Evolutionary conservation across 257 asterid species (phyloP), one percentile per base, ranked within the genome.

Genomic region (Henckelia pumila): DNA sequence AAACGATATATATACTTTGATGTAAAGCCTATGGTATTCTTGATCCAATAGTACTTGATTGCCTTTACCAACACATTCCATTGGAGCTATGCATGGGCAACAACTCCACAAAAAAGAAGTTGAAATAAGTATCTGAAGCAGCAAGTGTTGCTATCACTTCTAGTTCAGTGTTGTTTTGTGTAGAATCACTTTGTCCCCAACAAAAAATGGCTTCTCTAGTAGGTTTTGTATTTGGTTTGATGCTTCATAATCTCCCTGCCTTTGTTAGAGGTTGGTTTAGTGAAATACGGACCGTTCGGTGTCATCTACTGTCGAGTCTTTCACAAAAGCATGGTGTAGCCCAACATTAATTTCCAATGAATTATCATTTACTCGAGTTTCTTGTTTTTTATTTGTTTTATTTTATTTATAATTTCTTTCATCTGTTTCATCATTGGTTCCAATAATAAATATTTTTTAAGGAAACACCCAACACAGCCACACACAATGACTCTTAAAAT

Each of bases 291-390:
- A 91, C 70, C 99, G 99, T 55, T 87, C 96, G 2, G 79, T 77
- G 30, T 89, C 92, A 59, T 85, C 96, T 75, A 76, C 92, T 66
- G 78, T 94, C 65, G 99, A 94, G 76, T 85, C 89, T 63, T 94
- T 91, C 77, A 88, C 96, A n/a, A 88, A 85, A 74, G 76, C 89
- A 58, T 94, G 95, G 91, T 94, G 99, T 79, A 88, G 99, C 87
- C 95, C 99, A 13, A 82, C 83, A 66, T 72, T 94, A 75, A 84
- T 91, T 65, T 79, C 87, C 55, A 86, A 85, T 58, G 99, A 94
- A 75, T 79, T 94, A 71, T 80, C 88, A 97, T 94, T 35, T 66
- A 89, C 66, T 57, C 63, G 37, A 35, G 29, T 5, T n/a, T 71
- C 67, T 25, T 40, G 69, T 14, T 30, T 44, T 33, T 35, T 10